phyloP scores from a whole-genome alignment of 2,329 filamentous ascomycete species.

The Fusarium graminum region DNA sequence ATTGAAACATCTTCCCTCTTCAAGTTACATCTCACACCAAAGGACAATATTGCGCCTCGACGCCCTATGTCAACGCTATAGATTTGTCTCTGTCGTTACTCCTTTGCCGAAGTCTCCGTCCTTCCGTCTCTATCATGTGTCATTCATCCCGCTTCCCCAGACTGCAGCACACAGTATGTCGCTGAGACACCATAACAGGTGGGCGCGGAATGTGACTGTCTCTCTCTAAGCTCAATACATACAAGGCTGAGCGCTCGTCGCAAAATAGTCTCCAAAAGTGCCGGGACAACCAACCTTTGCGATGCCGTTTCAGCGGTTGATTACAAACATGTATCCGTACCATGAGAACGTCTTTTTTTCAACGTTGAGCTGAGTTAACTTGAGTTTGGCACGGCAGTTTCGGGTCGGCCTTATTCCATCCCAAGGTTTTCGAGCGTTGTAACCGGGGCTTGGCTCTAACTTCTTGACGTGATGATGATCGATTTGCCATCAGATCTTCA shows the following conservation, averaged over 20 bases:
- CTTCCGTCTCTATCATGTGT: slow-evolving; percentile 32
- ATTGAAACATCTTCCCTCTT: slow-evolving; percentile 14
- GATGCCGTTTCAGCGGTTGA: slow-evolving; percentile 10
- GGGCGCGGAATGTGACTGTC: slow-evolving; percentile 2
- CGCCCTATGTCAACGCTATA: slow-evolving; percentile 15
- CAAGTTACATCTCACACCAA: slow-evolving; percentile 12
- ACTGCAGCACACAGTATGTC: slow-evolving; percentile 2
- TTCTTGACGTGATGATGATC: not conserved
- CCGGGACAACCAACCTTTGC: not conserved
- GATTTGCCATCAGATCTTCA: not conserved
- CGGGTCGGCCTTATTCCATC: slow-evolving; percentile 13
- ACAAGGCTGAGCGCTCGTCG: slow-evolving; percentile 8
- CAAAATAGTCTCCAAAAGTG: slow-evolving; percentile 17
- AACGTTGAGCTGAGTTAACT: slow-evolving; percentile 5
- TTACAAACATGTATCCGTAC: not conserved
- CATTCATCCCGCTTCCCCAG: slow-evolving; percentile 9
- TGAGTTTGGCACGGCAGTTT: not conserved
- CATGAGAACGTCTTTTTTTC: not conserved
- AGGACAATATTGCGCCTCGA: slow-evolving; percentile 32
- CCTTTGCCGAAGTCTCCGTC: slow-evolving; percentile 1
- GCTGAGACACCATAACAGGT: slow-evolving; percentile 3
- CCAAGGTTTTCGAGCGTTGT: slow-evolving; percentile 26
- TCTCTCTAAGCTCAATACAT: slow-evolving; percentile 8
- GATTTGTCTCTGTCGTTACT: slow-evolving; percentile 9
- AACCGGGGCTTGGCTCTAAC: not conserved